Evolutionary conservation across 768 basidiomycete species (phyloP), one percentile per base, ranked within the genome.

Genomic region (Favolaschia claudopus): DNA sequence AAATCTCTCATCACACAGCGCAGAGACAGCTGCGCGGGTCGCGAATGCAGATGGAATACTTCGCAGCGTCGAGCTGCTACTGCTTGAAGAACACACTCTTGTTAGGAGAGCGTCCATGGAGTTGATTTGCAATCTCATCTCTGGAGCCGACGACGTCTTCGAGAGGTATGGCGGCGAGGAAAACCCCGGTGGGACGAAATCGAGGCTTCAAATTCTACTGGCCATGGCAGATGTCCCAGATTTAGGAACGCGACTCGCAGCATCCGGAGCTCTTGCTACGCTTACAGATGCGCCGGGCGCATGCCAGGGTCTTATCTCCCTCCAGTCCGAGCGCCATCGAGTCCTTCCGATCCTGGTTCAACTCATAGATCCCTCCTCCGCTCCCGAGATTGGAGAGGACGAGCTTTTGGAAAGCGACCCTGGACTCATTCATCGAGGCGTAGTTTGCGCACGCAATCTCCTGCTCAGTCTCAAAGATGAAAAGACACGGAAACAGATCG

Each of bases 171-270:
- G 84, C 10, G 86, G 85, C 24, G 74, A 60, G 27, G 72, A 72
- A 29, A 74, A 73, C 19, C 68, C 74, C 7, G 64, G 71, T 10
- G 74, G 72, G 37, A 75, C 80, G 0, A 84, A 79, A 67, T 87
- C 89, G 17, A 90, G 89, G 72, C 76, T 99, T 1, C 91, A 93
- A 58, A 77, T 98, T 33, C 73, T 99, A 20, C 71, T 96, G 36
- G 95, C 95, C 5, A 76, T 99, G 40, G 89, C 92, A 2, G 91
- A 95, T 62, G 87, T 93, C 14, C 89, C 95, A 24, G 97, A 99
- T 75, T 48, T 88, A 9, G 85, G 85, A 7, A 99, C 96, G 3
- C 85, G 91, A 31, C 71, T 93, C 15, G 96, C 96, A n/a, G 93
- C 96, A 1, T 88, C 92, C 0, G 96, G 96, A 17, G 92, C 95